phyloP scores from a whole-genome alignment of 768 basidiomycete species.

The Hortiboletus flavorubellus region DNA sequence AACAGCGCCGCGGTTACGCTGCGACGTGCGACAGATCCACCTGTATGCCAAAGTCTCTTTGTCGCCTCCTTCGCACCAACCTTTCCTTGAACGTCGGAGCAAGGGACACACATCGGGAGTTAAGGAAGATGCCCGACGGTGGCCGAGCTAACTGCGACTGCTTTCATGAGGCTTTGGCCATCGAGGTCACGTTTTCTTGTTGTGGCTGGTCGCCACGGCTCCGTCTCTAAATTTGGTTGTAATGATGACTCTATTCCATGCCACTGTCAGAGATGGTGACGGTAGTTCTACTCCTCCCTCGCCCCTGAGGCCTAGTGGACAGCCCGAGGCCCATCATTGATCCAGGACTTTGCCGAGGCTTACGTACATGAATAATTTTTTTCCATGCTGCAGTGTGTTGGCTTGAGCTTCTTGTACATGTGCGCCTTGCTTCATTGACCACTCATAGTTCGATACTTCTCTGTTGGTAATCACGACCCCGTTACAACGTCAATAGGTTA shows the following conservation, averaged over 20 bases:
- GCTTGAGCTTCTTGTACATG: no score
- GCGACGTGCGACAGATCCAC: background rate
- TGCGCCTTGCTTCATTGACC: no score
- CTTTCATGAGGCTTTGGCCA: background rate
- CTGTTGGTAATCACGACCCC: background rate
- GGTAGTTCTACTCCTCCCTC: background rate
- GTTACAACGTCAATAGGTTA: background rate
- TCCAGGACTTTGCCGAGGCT: slow-evolving; percentile 1
- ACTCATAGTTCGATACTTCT: no score
- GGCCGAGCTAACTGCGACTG: background rate
- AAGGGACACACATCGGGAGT: slow-evolving; percentile 1
- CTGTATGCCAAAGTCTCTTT: background rate
- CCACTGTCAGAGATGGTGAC: no score
- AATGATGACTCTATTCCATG: background rate
- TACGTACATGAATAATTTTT: slow-evolving; percentile 13
- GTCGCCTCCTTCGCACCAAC: background rate
- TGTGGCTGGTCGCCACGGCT: background rate
- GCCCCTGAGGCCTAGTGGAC: background rate
- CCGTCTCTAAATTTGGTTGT: background rate
- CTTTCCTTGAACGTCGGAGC: background rate
- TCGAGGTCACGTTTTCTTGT: background rate
- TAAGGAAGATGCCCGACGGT: slow-evolving; percentile 9
- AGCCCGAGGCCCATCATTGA: background rate
- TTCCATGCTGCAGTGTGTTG: background rate
- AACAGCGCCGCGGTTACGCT: background rate